phyloP scores from a whole-genome alignment of 2,329 filamentous ascomycete genomes.

The Monilinia aucupariae region DNA sequence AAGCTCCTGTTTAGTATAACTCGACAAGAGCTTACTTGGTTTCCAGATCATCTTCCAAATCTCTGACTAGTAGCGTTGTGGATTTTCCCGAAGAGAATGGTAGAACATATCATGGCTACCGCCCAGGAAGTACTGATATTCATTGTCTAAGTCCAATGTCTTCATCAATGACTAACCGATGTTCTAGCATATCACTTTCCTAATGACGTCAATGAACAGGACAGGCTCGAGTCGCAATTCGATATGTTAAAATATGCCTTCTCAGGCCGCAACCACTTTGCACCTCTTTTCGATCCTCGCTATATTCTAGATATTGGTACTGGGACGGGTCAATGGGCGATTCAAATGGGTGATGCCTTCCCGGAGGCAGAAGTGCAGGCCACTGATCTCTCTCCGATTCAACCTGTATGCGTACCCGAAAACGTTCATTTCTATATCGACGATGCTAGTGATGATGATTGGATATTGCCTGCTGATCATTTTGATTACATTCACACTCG shows the following conservation, averaged over 20 bases:
- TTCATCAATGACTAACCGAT: not conserved
- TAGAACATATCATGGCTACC: constrained; percentile 26
- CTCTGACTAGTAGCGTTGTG: constrained; percentile 27
- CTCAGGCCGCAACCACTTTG: constrained; percentile 38
- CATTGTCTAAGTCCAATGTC: not conserved
- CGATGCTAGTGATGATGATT: constrained; percentile 36
- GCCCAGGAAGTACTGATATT: constrained; percentile 12
- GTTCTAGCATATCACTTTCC: constrained; percentile 35
- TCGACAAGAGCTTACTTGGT: not conserved
- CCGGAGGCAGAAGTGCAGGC: constrained; percentile 53
- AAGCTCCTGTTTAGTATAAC: not conserved
- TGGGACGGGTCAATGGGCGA: constrained; percentile 56
- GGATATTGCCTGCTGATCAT: constrained; percentile 42
- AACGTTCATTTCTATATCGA: constrained; percentile 68
- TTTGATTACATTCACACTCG: constrained; percentile 58
- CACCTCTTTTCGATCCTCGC: constrained; percentile 39
- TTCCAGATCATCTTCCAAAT: constrained; percentile 12
- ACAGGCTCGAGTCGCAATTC: constrained; percentile 46
- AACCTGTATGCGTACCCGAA: constrained; percentile 59
- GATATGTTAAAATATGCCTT: constrained; percentile 40
- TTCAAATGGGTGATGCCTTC: constrained; percentile 55
- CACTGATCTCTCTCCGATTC: constrained; percentile 63
- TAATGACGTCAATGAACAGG: constrained; percentile 47
- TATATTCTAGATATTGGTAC: constrained; percentile 40
- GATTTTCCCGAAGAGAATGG: constrained; percentile 28